A percentile compares a stretch with the other conserved stretches of the same genome.
These are phyloP conservation scores for Plasmodium berghei DNA, from an alignment of 169 alveolate genomes.

Conservation along the genomic window DNA sequence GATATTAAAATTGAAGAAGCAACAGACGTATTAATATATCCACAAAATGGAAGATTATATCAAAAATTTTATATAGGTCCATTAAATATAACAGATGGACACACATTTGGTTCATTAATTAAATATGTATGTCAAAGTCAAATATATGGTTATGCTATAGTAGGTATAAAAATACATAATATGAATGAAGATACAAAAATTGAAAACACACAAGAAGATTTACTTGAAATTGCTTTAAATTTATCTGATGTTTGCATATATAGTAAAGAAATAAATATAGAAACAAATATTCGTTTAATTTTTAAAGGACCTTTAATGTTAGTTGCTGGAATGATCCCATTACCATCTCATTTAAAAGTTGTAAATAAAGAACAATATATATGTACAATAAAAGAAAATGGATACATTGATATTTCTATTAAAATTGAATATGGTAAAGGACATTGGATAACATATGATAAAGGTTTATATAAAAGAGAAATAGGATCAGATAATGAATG, in stretches of 20 bases:
- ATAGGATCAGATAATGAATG: constrained; percentile 86
- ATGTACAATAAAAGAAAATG: constrained; percentile 84
- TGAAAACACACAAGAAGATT: constrained; percentile 84
- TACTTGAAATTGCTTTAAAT: constrained; percentile 86
- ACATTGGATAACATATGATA: constrained; percentile 55
- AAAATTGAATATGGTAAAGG: constrained; percentile 91
- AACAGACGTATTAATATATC: constrained; percentile 59
- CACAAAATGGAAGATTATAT: constrained; percentile 82
- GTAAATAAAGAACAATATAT: constrained; percentile 85
- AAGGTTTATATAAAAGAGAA: constrained; percentile 86
- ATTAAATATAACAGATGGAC: constrained; percentile 86
- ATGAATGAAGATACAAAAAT: constrained; percentile 82
- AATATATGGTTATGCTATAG: constrained; percentile 89
- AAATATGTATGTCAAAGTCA: constrained; percentile 85
- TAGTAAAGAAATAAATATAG: constrained; percentile 32
- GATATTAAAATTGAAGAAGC: constrained; percentile 73
- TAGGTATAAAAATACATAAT: constrained; percentile 86
- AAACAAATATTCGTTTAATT: constrained; percentile 81
- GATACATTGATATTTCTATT: constrained; percentile 83
- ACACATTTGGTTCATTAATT: constrained; percentile 88
- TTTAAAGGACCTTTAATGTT: constrained; percentile 85
- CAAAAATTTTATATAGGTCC: constrained; percentile 90
- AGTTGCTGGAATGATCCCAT: constrained; percentile 86
- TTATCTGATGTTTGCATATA: constrained; percentile 80
- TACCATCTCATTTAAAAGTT: constrained; percentile 85